Evolutionary conservation across 352 stramenopile genomes (phyloP).

Genomic region (Globisporangium cylindrosporum): DNA sequence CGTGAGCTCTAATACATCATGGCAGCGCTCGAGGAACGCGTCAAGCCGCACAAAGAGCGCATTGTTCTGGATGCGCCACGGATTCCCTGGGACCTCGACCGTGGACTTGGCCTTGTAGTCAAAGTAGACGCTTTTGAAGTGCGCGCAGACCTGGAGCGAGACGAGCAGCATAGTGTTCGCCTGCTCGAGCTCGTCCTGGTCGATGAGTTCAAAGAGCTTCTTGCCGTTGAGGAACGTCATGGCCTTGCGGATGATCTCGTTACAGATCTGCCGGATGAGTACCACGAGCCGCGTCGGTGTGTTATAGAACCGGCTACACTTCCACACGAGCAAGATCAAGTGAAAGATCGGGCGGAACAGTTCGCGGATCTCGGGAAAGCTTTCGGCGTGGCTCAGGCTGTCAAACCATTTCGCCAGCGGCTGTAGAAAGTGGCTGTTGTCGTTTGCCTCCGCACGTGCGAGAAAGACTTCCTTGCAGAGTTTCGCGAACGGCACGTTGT

Average conservation of each 20-base stretch:
- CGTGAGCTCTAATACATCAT: slow-evolving; percentile 89
- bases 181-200: slow-evolving; percentile 65
- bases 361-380: slow-evolving; percentile 54
- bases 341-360: slow-evolving; percentile 88
- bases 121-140: slow-evolving; percentile 92
- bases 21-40: slow-evolving; percentile 89
- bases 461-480: slow-evolving; percentile 92
- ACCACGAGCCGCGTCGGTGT: slow-evolving; percentile 85
- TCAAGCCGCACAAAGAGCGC: slow-evolving; percentile 90
- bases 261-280: slow-evolving; percentile 87
- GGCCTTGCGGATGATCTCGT: slow-evolving; percentile 84
- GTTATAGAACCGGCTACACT: slow-evolving; percentile 90
- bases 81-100: slow-evolving; percentile 77
- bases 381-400: slow-evolving; percentile 26
- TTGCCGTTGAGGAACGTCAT: slow-evolving; percentile 69
- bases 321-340: slow-evolving; percentile 89
- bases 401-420: slow-evolving; percentile 72
- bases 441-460: slow-evolving; percentile 80
- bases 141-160: slow-evolving; percentile 78
- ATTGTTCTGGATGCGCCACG: slow-evolving; percentile 91
- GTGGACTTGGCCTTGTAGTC: slow-evolving; percentile 89
- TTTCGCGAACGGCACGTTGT: slow-evolving; percentile 91
- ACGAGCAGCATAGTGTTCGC: slow-evolving; percentile 70
- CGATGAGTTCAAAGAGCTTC: slow-evolving; percentile 79
- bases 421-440: slow-evolving; percentile 85